Evolutionary conservation across 2,329 filamentous ascomycete genomes (phyloP).

Genomic region (Beauveria asiatica): DNA sequence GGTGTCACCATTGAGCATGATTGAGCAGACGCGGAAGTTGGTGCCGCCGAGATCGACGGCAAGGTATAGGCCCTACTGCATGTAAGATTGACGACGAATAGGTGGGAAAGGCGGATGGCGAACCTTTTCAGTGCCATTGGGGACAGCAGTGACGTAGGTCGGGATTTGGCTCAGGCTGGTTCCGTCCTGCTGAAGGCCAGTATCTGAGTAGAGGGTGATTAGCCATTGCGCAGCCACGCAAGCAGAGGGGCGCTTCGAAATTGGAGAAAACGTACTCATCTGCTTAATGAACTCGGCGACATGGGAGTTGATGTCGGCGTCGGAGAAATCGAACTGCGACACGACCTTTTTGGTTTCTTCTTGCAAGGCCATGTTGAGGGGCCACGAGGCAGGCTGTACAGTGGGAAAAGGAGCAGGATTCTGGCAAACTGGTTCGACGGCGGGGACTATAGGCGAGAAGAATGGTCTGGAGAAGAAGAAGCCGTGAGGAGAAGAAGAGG

Average conservation of each 20-base stretch:
- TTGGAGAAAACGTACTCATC: conserved; percentile 51
- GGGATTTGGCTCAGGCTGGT: conserved; percentile 91
- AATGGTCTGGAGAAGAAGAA: conserved; percentile 23
- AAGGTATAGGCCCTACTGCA: conserved; percentile 76
- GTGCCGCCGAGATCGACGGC: conserved; percentile 97
- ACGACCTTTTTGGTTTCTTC: conserved; percentile 73
- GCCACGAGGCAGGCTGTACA: conserved; percentile 43
- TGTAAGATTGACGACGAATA: conserved; percentile 1
- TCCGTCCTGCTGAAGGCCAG: conserved; percentile 70
- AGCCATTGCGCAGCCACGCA: not conserved
- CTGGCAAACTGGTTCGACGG: conserved; percentile 43
- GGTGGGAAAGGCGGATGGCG: conserved; percentile 11
- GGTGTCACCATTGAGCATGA: conserved; percentile 85
- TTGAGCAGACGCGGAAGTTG: conserved; percentile 96
- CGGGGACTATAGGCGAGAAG: conserved; percentile 25
- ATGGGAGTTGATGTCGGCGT: conserved; percentile 68
- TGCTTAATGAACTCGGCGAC: conserved; percentile 80
- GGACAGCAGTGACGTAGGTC: conserved; percentile 90
- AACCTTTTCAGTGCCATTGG: conserved; percentile 96
- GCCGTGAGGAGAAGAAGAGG: conserved; percentile 14
- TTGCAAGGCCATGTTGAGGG: conserved; percentile 51
- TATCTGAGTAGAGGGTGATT: conserved; percentile 42
- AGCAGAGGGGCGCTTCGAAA: not conserved
- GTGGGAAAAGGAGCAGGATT: conserved; percentile 47
- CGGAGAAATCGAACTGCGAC: conserved; percentile 75